Evolutionary conservation across 148 eudicot genomes (phyloP).

Genomic region (Rheum nobile): DNA sequence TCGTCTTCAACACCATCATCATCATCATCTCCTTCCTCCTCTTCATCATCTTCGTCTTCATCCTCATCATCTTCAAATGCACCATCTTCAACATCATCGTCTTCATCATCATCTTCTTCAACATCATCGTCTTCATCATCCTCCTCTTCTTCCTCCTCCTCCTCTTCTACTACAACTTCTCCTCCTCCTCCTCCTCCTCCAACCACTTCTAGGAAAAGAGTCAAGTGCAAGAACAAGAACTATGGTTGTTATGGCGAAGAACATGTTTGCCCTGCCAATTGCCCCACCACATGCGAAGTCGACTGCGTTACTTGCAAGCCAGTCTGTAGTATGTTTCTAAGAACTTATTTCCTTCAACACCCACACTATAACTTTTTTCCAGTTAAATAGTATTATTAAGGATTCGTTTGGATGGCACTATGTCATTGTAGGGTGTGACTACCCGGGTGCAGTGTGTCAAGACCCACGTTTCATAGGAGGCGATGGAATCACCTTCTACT

Average conservation of each 20-base stretch:
- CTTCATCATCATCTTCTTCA: neutral
- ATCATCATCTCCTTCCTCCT: neutral
- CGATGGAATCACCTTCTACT: slow-evolving; percentile 16
- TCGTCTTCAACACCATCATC: neutral
- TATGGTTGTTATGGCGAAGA: slow-evolving; percentile 20
- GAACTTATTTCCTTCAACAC: neutral
- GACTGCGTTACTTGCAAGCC: slow-evolving; percentile 47
- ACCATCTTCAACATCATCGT: neutral
- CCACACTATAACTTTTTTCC: too few species aligned
- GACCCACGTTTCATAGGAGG: slow-evolving; percentile 11
- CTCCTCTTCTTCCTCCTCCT: neutral
- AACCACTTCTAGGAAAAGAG: slow-evolving; percentile 13
- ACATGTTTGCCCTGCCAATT: slow-evolving; percentile 29
- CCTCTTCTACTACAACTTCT: slow-evolving; percentile 15
- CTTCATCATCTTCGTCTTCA: neutral
- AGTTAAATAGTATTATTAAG: neutral
- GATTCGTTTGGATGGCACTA: neutral
- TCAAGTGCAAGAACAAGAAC: slow-evolving; percentile 28
- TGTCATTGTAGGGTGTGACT: slow-evolving; percentile 38
- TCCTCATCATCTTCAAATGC: neutral
- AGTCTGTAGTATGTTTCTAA: slow-evolving; percentile 29
- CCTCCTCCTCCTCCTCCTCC: neutral
- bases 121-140: neutral
- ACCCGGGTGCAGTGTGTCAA: slow-evolving; percentile 47
- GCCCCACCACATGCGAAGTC: slow-evolving; percentile 30